Percentiles rank a stretch among this genome's conserved stretches.
Conservation (phyloP, 1,284 basidiomycete genomes). For the Retiboletus flavoniger region DNA sequence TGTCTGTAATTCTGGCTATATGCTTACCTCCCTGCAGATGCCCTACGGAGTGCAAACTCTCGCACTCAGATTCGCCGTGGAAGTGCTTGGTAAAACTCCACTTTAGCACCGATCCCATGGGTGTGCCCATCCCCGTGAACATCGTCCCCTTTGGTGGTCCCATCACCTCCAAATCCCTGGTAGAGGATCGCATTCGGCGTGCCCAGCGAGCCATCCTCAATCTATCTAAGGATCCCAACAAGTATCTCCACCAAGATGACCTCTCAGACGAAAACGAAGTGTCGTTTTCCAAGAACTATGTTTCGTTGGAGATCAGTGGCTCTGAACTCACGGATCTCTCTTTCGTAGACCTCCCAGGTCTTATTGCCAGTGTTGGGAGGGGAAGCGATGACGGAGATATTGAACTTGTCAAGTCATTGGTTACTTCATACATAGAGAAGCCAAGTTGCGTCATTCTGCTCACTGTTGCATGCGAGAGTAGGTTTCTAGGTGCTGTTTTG, state of each 20-base stretch:
- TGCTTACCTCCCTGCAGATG: constrained; percentile 44
- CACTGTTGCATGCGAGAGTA: constrained; percentile 73
- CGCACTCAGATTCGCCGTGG: constrained; percentile 50
- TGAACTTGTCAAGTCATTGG: constrained; percentile 59
- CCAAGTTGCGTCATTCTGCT: constrained; percentile 68
- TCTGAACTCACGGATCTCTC: constrained; percentile 68
- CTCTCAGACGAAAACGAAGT: constrained; percentile 38
- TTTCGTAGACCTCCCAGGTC: constrained; percentile 54
- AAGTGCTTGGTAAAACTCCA: constrained; percentile 59
- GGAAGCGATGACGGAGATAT: constrained; percentile 56
- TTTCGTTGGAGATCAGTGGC: constrained; percentile 67
- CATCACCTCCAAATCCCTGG: constrained; percentile 50
- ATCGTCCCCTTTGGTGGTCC: constrained; percentile 51
- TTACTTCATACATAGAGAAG: constrained; percentile 58
- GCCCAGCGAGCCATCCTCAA: constrained; percentile 75
- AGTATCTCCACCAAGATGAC: constrained; percentile 43
- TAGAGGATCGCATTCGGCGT: constrained; percentile 64
- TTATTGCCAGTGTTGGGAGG: constrained; percentile 60
- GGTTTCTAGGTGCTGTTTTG: not conserved
- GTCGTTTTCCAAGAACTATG: constrained; percentile 62
- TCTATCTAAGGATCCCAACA: constrained; percentile 39
- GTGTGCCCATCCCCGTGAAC: constrained; percentile 40
- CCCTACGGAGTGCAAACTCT: constrained; percentile 66
- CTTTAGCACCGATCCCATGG: constrained; percentile 47
- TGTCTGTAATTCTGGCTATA: fast-evolving